Percentiles rank a stretch among this genome's conserved stretches.
Conservation (phyloP, 116 monocot genomes). For the Dioscorea cayenensis region DNA sequence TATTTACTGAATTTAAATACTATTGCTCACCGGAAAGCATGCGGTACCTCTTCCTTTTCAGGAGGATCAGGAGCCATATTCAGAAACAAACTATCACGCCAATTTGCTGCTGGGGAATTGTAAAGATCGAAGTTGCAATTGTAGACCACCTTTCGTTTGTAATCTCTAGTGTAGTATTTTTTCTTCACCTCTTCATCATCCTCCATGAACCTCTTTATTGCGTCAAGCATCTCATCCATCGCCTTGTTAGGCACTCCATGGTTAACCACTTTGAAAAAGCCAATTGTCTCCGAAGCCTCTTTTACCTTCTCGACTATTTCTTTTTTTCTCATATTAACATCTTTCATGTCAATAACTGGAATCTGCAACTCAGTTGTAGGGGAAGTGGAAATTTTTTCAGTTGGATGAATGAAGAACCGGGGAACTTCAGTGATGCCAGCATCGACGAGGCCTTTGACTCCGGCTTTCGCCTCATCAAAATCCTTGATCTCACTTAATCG, state of each 20-base stretch:
- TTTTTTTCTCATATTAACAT: background rate
- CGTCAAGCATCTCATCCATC: slow-evolving; percentile 16
- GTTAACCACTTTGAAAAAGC: slow-evolving; percentile 47
- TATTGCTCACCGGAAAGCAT: slow-evolving; percentile 23
- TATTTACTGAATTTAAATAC: background rate
- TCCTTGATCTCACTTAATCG: slow-evolving; percentile 21
- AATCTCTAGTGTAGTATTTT: slow-evolving; percentile 32
- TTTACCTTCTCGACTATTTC: slow-evolving; percentile 7
- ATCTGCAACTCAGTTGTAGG: background rate
- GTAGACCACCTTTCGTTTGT: slow-evolving; percentile 19
- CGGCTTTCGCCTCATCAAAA: slow-evolving; percentile 30
- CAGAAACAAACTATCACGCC: slow-evolving; percentile 39
- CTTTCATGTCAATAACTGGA: slow-evolving; percentile 24
- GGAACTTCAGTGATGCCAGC: slow-evolving; percentile 29
- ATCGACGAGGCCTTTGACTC: slow-evolving; percentile 43
- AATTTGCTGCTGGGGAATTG: slow-evolving; percentile 26
- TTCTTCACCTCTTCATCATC: slow-evolving; percentile 21
- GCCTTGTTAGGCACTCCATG: slow-evolving; percentile 29
- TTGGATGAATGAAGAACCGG: slow-evolving; percentile 25
- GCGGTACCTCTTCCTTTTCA: slow-evolving; percentile 24
- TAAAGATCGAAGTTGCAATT: slow-evolving; percentile 43
- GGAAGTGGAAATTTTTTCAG: background rate
- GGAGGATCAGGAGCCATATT: slow-evolving; percentile 28
- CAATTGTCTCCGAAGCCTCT: slow-evolving; percentile 22
- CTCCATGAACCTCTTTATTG: slow-evolving; percentile 33